These are phyloP conservation scores for Ceratocystis cacaofunesta DNA, from an alignment of 2,329 filamentous ascomycete species.

Conservation along the genomic window DNA sequence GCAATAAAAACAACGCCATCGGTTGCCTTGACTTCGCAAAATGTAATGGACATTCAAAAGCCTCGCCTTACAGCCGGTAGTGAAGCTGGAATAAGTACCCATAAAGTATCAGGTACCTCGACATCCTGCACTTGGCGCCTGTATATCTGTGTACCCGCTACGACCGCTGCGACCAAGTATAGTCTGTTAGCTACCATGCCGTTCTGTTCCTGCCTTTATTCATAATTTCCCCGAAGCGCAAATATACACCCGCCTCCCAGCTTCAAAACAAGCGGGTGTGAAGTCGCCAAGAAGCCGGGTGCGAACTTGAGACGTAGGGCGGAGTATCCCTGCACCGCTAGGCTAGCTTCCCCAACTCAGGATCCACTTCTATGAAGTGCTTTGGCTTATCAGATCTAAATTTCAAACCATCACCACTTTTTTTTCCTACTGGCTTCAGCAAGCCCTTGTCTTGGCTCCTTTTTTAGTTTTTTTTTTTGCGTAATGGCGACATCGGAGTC, in stretches of 20 bases:
- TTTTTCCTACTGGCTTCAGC: neutral
- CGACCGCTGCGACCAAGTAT: neutral
- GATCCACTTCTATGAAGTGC: neutral
- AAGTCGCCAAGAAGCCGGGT: neutral
- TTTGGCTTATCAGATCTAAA: slow-evolving; percentile 14
- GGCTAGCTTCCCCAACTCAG: neutral
- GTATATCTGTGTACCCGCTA: neutral
- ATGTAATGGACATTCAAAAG: neutral
- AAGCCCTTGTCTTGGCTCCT: neutral
- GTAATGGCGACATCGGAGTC: slow-evolving; percentile 8
- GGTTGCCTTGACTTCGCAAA: neutral
- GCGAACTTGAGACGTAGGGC: neutral
- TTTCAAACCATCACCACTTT: slow-evolving; percentile 9
- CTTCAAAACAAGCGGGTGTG: neutral
- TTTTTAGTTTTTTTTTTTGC: neutral
- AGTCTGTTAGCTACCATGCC: neutral
- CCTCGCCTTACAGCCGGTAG: neutral
- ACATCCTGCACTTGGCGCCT: neutral
- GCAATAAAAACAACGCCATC: neutral
- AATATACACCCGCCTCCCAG: neutral
- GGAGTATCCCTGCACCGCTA: neutral
- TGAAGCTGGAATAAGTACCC: neutral
- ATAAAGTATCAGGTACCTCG: neutral
- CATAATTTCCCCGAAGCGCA: neutral
- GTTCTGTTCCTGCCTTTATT: neutral